Conservation (phyloP, 495 filamentous ascomycete genomes). For the Aspergillus haitiensis region DNA sequence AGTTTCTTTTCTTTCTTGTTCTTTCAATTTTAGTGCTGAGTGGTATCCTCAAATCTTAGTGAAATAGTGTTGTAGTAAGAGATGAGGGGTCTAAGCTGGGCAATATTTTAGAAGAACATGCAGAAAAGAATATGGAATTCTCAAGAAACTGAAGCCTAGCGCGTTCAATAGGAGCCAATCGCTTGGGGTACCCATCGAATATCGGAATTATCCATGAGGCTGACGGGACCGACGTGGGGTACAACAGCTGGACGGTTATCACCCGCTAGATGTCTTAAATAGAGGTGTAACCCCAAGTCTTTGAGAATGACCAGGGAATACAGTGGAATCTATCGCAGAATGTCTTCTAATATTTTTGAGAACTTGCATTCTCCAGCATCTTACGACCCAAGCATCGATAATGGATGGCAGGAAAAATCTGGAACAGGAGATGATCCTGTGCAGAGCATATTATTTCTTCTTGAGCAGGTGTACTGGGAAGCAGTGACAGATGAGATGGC, state of each 20-base stretch:
- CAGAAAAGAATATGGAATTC: background rate
- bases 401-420: conserved; percentile 9
- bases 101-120: background rate
- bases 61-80: too few relatives aligned
- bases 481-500: conserved; percentile 12
- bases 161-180: background rate
- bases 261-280: background rate
- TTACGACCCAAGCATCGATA: conserved; percentile 10
- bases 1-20: too few relatives aligned
- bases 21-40: too few relatives aligned
- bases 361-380: conserved; percentile 9
- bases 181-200: conserved; percentile 7
- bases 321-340: background rate
- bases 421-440: conserved; percentile 6
- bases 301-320: background rate
- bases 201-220: background rate
- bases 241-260: conserved; percentile 1
- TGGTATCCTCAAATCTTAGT: too few relatives aligned
- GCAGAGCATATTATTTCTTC: background rate
- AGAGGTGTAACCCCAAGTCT: background rate
- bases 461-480: conserved; percentile 8
- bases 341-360: conserved; percentile 12
- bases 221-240: conserved; percentile 1
- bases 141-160: too few relatives aligned
- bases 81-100: too few relatives aligned